Percentiles rank a stretch among this genome's conserved stretches.
Evolutionary conservation across 805 yeast genomes (phyloP).

Genomic region (Metschnikowia anglica): DNA sequence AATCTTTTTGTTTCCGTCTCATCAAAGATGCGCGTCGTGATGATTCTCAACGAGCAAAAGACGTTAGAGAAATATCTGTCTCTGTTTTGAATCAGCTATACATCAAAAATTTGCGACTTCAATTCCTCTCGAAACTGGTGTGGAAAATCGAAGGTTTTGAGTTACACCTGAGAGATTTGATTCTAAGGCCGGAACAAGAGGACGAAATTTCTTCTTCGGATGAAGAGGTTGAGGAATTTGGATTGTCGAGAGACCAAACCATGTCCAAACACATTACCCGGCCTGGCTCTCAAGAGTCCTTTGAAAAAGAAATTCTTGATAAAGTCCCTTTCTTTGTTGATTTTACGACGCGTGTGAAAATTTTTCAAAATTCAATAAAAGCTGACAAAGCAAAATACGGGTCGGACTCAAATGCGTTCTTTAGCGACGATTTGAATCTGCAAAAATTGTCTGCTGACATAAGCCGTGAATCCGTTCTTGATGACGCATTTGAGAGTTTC

Average conservation of each 20-base stretch:
- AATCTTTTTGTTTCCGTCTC: conserved; percentile 48
- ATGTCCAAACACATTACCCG: background rate
- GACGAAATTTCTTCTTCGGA: conserved; percentile 30
- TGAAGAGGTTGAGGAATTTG: conserved; percentile 11
- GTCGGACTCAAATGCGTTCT: conserved; percentile 19
- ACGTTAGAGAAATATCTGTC: conserved; percentile 39
- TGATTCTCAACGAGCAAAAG: background rate
- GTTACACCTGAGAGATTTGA: conserved; percentile 30
- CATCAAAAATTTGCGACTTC: conserved; percentile 60
- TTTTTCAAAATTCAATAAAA: conserved; percentile 64
- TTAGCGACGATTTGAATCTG: conserved; percentile 16
- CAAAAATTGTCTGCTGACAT: conserved; percentile 49
- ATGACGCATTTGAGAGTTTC: conserved; percentile 69
- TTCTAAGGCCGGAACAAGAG: conserved; percentile 40
- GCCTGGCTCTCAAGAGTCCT: conserved; percentile 1
- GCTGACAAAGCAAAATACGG: conserved; percentile 44
- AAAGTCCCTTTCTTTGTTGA: conserved; percentile 78
- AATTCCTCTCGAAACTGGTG: conserved; percentile 46
- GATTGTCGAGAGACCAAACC: background rate
- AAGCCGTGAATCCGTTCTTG: conserved; percentile 66
- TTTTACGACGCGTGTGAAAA: conserved; percentile 68
- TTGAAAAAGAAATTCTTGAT: conserved; percentile 52
- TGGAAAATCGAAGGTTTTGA: conserved; percentile 49
- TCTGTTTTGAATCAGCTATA: conserved; percentile 63
- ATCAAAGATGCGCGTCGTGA: conserved; percentile 20